These are phyloP conservation scores for Rostrohypoxylon terebratum DNA, from an alignment of 495 filamentous ascomycete genomes.

Conservation along the genomic window DNA sequence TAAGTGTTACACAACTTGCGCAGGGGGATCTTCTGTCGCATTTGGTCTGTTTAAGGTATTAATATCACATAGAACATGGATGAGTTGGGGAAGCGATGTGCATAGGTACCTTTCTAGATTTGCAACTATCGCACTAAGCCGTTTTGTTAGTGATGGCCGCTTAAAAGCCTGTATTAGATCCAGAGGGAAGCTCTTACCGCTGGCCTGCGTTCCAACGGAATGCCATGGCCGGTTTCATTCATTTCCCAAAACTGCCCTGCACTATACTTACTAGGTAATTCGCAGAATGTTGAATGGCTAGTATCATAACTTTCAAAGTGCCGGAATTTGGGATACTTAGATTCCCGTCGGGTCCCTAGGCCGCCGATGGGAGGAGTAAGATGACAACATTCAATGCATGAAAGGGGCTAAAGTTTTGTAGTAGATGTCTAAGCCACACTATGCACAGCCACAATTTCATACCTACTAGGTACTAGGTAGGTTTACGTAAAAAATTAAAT, in stretches of 20 bases:
- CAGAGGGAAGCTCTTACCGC: constrained; percentile 38
- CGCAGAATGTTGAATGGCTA: constrained; percentile 1
- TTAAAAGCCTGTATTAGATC: background rate
- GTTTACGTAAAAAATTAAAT: too few relatives aligned
- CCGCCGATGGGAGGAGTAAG: constrained; percentile 17
- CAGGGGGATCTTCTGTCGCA: constrained; percentile 46
- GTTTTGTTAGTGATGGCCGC: background rate
- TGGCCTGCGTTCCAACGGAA: constrained; percentile 39
- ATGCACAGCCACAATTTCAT: constrained; percentile 12
- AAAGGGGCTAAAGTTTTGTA: background rate
- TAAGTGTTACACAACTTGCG: constrained; percentile 44
- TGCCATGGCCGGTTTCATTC: constrained; percentile 27
- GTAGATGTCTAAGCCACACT: constrained; percentile 16
- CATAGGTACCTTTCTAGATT: constrained; percentile 44
- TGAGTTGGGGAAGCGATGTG: background rate
- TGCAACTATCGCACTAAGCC: constrained; percentile 47
- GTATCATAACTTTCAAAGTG: background rate
- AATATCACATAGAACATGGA: background rate
- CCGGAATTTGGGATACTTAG: background rate
- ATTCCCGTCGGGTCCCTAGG: constrained; percentile 38
- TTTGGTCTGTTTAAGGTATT: constrained; percentile 36
- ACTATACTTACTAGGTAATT: background rate
- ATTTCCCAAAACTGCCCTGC: constrained; percentile 30
- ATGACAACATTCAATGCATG: background rate
- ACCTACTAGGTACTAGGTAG: too few relatives aligned